A percentile compares a stretch with the other conserved stretches of the same genome.
Conservation (phyloP, 2,329 filamentous ascomycete genomes). For the Clarireedia monteithiana region DNA sequence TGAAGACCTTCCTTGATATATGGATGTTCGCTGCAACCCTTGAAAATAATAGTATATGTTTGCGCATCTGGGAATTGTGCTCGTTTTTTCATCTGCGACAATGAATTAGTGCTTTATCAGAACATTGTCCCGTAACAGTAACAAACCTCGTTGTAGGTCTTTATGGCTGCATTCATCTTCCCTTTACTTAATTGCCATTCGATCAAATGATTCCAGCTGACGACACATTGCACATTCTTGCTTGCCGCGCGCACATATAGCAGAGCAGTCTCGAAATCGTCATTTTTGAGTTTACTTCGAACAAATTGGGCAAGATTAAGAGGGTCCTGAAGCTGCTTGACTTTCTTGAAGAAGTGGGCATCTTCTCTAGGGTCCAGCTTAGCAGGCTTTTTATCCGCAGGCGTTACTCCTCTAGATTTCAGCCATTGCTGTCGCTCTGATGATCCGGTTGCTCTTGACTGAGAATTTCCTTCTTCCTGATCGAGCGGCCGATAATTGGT, state of each 20-base stretch:
- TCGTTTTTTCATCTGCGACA: constrained; percentile 82
- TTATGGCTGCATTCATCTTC: constrained; percentile 58
- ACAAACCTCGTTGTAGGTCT: constrained; percentile 78
- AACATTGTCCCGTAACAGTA: neutral
- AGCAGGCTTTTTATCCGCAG: constrained; percentile 6
- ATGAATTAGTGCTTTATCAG: neutral
- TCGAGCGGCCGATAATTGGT: neutral
- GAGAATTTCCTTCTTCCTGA: neutral
- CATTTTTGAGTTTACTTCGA: constrained; percentile 47
- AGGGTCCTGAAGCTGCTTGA: constrained; percentile 46
- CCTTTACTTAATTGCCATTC: constrained; percentile 57
- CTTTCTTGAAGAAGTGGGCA: constrained; percentile 16
- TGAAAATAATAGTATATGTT: constrained; percentile 79
- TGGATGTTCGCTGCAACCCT: constrained; percentile 58
- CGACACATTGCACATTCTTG: constrained; percentile 53
- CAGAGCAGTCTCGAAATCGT: constrained; percentile 58
- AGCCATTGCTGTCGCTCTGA: constrained; percentile 16
- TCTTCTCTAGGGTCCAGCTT: neutral
- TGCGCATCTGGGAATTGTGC: constrained; percentile 69
- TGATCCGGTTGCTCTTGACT: neutral
- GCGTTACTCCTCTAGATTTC: constrained; percentile 18
- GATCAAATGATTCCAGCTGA: constrained; percentile 86
- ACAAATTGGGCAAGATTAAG: constrained; percentile 65
- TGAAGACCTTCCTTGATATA: constrained; percentile 52
- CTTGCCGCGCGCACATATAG: constrained; percentile 63